phyloP scores from a whole-genome alignment of 73 alveolate genomes.

The Paramecium tetraurelia region DNA sequence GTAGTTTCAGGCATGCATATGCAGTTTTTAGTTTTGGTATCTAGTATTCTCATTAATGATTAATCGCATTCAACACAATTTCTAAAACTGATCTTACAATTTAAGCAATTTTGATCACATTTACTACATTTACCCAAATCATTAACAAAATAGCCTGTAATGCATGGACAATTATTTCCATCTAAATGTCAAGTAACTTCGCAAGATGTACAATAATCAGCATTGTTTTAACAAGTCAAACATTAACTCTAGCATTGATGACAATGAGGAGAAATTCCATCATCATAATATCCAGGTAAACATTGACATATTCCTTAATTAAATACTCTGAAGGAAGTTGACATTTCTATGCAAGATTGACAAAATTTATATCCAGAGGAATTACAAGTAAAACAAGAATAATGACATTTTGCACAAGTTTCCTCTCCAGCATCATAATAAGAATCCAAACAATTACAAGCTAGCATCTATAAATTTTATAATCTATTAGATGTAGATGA shows the following conservation, averaged over 20 bases:
- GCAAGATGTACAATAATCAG: neutral
- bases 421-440: neutral
- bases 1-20: neutral
- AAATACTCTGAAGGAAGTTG: neutral
- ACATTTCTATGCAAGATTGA: neutral
- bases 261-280: neutral
- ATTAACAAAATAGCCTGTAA: neutral
- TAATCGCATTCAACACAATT: neutral
- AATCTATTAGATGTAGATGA: neutral
- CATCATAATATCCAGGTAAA: neutral
- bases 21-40: neutral
- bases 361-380: neutral
- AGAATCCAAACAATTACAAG: neutral
- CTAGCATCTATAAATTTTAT: neutral
- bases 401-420: neutral
- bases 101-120: neutral
- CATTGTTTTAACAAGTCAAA: neutral
- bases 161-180: neutral
- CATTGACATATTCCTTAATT: neutral
- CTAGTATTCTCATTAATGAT: neutral
- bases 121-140: neutral
- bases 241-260: neutral
- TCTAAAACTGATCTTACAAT: neutral
- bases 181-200: neutral
- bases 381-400: neutral